phyloP scores from a whole-genome alignment of 2,329 filamentous ascomycete species.

The Alternaria ethzedia region DNA sequence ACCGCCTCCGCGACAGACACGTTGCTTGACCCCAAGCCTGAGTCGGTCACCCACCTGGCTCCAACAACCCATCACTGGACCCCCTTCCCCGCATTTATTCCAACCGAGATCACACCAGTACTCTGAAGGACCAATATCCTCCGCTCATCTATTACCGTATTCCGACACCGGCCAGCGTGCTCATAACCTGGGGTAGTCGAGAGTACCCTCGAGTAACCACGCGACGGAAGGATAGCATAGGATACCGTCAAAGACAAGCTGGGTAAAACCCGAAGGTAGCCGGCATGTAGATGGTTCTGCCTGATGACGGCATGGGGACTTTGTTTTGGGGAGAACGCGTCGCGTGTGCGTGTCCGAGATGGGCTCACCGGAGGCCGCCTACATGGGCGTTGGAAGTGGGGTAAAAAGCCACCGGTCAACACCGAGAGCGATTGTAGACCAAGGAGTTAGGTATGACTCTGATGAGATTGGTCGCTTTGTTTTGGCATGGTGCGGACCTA shows the following conservation, averaged over 20 bases:
- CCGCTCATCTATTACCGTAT: background rate
- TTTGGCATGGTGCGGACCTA: background rate
- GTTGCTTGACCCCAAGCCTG: background rate
- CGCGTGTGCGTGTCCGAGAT: background rate
- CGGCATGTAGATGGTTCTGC: background rate
- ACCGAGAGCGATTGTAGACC: background rate
- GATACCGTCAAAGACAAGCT: background rate
- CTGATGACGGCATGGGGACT: background rate
- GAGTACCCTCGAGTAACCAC: conserved; percentile 6
- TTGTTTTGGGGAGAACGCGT: background rate
- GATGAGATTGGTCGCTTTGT: background rate
- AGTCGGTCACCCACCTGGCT: background rate
- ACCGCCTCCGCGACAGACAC: background rate
- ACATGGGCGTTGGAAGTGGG: background rate
- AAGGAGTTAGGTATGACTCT: background rate
- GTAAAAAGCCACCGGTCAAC: conserved; percentile 1
- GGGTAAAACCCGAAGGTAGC: background rate
- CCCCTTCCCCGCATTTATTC: background rate
- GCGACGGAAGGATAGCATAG: background rate
- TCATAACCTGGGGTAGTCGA: background rate
- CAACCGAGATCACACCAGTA: background rate
- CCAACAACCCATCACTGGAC: background rate
- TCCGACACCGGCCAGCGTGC: background rate
- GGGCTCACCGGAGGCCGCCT: background rate
- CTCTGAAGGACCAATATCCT: background rate